Conservation (phyloP, 163 green algal species). For the Scenedesmus sp. region DNA sequence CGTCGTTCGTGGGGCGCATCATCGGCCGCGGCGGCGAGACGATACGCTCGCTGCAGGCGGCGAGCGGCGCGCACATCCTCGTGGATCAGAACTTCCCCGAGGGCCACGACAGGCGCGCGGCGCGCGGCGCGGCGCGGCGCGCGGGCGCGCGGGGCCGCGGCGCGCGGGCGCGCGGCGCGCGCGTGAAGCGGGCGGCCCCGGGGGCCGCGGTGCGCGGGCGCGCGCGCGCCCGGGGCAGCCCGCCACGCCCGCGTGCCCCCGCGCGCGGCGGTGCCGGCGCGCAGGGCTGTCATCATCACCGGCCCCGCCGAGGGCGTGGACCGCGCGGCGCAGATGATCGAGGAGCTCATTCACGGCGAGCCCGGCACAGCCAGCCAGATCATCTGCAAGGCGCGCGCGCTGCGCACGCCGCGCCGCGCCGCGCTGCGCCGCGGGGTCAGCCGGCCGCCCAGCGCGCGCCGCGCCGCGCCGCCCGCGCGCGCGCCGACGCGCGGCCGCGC, state of each 20-base stretch:
- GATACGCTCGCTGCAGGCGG: conserved; percentile 93
- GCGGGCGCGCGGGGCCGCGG: too few relatives aligned
- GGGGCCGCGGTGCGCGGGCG: too few relatives aligned
- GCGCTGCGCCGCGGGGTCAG: background rate
- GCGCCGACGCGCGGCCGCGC: too few relatives aligned
- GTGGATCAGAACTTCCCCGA: conserved; percentile 85
- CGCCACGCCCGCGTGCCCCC: background rate
- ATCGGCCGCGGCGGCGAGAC: conserved; percentile 97
- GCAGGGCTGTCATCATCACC: conserved; percentile 79
- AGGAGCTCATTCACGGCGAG: conserved; percentile 88
- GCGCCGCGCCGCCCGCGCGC: background rate
- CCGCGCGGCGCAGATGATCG: conserved; percentile 72
- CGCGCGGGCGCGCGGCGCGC: too few relatives aligned
- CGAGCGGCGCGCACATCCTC: conserved; percentile 75
- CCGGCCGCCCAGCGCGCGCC: too few relatives aligned
- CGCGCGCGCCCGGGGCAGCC: too few relatives aligned
- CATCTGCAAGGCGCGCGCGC: conserved; percentile 91
- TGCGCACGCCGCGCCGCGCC: background rate
- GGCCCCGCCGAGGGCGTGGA: conserved; percentile 76
- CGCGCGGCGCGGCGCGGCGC: too few relatives aligned
- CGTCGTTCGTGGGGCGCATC: conserved; percentile 90
- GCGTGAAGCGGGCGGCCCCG: too few relatives aligned
- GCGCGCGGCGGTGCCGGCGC: background rate
- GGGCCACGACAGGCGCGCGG: conserved; percentile 41
- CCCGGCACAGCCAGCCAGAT: conserved; percentile 78